Base-by-base conservation (phyloP, 2,329 filamentous ascomycete genomes). In the Fusarium stilboides region DNA sequence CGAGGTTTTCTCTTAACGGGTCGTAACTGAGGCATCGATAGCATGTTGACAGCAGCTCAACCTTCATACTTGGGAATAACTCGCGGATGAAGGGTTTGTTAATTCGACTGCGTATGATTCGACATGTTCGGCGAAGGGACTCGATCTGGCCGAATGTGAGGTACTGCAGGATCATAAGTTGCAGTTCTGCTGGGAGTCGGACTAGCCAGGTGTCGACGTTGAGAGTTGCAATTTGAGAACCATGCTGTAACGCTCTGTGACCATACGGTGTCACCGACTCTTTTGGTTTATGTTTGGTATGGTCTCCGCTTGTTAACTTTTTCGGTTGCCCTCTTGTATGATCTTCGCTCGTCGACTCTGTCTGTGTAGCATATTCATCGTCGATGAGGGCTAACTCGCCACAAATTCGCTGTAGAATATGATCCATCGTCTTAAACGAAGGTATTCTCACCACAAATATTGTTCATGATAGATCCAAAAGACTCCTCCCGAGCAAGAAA, bases 131-230 rank as follows among this genome's bases (percentile, higher is more conserved):
- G 13, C 83, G 79, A 17, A 85, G 74, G 17, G 77, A 77, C 66
- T 83, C 78, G 19, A 85, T 76, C 66, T 84, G 80, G 39, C 79
- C 81, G 57, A 84, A 83, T 56, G 77, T 76, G 52, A 84, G 79
- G 22, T 80, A 69, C 22, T 72, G 66, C n/a, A 84, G 69, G 40
- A 84, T 77, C 68, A 79, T 72, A 43, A 83, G 72, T 53, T 83
- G 80, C 8, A 85, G 67, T 70, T 85, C 83, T 9, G 74, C 73
- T 6, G 83, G 82, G 0, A 85, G 76, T 26, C 73, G 74, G 36
- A 82, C 69, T 6, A 84, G 56, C 3, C 53, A 19, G 26, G 40
- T 66, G 20, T 43, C 19, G 28, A 6, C 14, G 12, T 65, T 65
- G 2, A 9, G 15, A n/a, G 20, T 6, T 1, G 4, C 17, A 6